These are phyloP conservation scores for Penicillium nordicum DNA, from an alignment of 2,329 filamentous ascomycete genomes.

Conservation along the genomic window DNA sequence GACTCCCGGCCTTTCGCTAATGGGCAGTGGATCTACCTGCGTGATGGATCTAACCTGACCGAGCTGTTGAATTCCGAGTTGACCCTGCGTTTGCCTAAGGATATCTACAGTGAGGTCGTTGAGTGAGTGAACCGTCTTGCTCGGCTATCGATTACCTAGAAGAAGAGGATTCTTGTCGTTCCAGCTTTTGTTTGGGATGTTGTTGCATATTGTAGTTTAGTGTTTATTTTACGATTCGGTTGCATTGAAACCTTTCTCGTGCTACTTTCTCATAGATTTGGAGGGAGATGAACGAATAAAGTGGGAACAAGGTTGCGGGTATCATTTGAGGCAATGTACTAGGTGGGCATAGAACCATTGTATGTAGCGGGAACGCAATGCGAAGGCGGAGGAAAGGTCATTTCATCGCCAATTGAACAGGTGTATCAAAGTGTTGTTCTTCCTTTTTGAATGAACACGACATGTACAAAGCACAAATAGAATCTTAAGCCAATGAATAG, in stretches of 20 bases:
- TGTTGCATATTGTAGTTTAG: constrained; percentile 5
- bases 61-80: constrained; percentile 74
- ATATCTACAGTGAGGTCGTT: constrained; percentile 34
- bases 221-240: not conserved
- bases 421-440: not conserved
- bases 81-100: constrained; percentile 57
- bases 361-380: not conserved
- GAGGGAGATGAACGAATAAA: not conserved
- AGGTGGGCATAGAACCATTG: not conserved
- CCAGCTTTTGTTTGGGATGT: not conserved
- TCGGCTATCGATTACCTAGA: constrained; percentile 1
- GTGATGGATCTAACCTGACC: constrained; percentile 74
- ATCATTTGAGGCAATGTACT: not conserved
- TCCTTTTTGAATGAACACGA: not conserved
- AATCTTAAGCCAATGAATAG: not conserved
- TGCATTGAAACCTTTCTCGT: not conserved
- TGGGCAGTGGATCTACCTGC: constrained; percentile 82
- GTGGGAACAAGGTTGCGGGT: not conserved
- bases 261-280: not conserved
- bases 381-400: not conserved
- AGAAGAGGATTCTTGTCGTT: not conserved
- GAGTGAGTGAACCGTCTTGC: constrained; percentile 9
- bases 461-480: not conserved
- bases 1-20: constrained; percentile 52
- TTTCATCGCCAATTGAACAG: not conserved